These are phyloP conservation scores for Kipferlia bialata DNA, from an alignment of 78 protist species.

Conservation along the genomic window DNA sequence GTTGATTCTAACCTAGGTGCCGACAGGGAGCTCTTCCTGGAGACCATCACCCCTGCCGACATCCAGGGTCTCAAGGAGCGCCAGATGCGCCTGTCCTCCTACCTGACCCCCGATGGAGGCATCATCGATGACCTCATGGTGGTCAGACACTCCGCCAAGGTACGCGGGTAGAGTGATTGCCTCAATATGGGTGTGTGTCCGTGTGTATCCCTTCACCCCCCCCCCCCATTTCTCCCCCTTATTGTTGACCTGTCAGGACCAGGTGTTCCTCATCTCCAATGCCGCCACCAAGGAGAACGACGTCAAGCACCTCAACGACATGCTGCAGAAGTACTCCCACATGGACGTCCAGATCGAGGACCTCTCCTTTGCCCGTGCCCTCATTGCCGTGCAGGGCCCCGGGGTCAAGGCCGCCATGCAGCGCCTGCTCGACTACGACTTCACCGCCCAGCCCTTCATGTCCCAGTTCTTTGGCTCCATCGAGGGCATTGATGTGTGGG, in stretches of 20 bases:
- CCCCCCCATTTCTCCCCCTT: constrained; percentile 37
- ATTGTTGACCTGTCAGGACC: too few relatives aligned
- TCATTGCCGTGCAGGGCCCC: constrained; percentile 69
- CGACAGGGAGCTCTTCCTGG: constrained; percentile 68
- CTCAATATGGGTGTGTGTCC: background rate
- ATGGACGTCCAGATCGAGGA: constrained; percentile 38
- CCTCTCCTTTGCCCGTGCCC: constrained; percentile 23
- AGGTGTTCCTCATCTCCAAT: constrained; percentile 68
- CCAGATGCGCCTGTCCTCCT: background rate
- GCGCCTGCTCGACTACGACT: constrained; percentile 12
- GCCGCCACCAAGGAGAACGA: constrained; percentile 82
- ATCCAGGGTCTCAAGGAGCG: background rate
- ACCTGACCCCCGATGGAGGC: constrained; percentile 65
- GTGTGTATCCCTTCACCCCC: background rate
- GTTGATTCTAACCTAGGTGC: too few relatives aligned
- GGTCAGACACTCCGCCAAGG: background rate
- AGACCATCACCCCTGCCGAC: constrained; percentile 50
- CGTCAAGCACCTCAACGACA: constrained; percentile 44
- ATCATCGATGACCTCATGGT: constrained; percentile 79
- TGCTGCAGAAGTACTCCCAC: constrained; percentile 1
- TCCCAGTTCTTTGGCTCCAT: constrained; percentile 11
- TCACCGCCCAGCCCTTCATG: constrained; percentile 54
- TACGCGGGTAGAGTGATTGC: too few relatives aligned
- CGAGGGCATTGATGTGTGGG: constrained; percentile 8
- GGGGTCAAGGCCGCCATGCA: constrained; percentile 48